Conservation (phyloP, 352 stramenopile species). For the Pythium chondricola region DNA sequence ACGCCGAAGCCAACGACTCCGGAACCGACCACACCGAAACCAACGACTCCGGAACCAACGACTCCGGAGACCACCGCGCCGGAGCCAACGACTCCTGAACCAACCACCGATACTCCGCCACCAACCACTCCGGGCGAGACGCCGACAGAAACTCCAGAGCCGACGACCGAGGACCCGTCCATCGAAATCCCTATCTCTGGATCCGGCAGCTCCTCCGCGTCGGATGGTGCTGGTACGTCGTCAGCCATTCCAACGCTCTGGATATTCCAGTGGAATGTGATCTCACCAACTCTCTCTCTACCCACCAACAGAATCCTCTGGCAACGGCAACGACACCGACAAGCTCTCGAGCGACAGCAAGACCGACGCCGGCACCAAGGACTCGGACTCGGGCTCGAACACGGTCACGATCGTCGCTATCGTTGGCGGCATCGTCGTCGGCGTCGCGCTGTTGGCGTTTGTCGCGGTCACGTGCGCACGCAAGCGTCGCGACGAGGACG, state of each 20-base stretch:
- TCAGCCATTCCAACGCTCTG: too few species aligned
- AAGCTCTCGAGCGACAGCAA: slow-evolving; percentile 12
- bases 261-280: too few species aligned
- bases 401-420: slow-evolving; percentile 65
- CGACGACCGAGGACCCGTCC: not conserved
- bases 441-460: slow-evolving; percentile 47
- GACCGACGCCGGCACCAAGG: slow-evolving; percentile 3
- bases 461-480: slow-evolving; percentile 54
- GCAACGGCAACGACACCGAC: not conserved
- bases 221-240: too few species aligned
- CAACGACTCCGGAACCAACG: slow-evolving; percentile 7
- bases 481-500: slow-evolving; percentile 45
- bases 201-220: too few species aligned
- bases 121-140: slow-evolving; percentile 15
- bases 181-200: not conserved
- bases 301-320: not conserved
- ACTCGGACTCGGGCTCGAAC: slow-evolving; percentile 60
- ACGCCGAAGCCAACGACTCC: slow-evolving; percentile 20
- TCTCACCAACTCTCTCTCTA: not conserved
- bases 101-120: slow-evolving; percentile 18
- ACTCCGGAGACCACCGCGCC: slow-evolving; percentile 14
- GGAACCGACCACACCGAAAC: slow-evolving; percentile 9
- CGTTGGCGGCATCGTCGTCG: slow-evolving; percentile 55
- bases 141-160: not conserved
- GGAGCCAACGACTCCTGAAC: slow-evolving; percentile 19